A percentile compares a stretch with the other conserved stretches of the same genome.
These are phyloP conservation scores for Seminavis robusta DNA, from an alignment of 108 stramenopile genomes.

Conservation along the genomic window DNA sequence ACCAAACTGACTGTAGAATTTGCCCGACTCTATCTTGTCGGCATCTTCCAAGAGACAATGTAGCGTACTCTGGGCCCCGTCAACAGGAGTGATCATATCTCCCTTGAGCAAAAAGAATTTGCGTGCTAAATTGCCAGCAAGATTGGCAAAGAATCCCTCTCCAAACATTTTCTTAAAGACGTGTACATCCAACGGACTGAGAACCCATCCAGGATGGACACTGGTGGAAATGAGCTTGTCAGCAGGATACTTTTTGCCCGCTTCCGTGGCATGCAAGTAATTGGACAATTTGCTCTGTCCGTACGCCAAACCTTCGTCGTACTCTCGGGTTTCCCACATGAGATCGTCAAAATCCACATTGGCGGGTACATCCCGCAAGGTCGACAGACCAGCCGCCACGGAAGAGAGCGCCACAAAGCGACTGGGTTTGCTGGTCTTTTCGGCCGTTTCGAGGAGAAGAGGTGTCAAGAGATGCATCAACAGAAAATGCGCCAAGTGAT, in stretches of 20 bases:
- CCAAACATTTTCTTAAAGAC: constrained; percentile 11
- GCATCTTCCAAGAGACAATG: constrained; percentile 21
- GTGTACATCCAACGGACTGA: constrained; percentile 12
- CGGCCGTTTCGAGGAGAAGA: constrained; percentile 21
- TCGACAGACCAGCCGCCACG: not conserved
- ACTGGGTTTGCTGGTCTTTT: constrained; percentile 15
- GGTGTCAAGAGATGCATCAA: constrained; percentile 5
- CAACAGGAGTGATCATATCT: constrained; percentile 18
- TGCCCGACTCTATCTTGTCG: constrained; percentile 23
- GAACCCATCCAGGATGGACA: constrained; percentile 34
- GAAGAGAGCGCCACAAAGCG: constrained; percentile 25
- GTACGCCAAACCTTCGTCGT: constrained; percentile 8
- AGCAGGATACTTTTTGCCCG: constrained; percentile 12
- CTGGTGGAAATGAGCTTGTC: constrained; percentile 20
- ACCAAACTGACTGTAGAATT: constrained; percentile 26
- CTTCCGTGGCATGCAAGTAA: constrained; percentile 24
- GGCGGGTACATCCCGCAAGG: not conserved
- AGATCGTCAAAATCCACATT: constrained; percentile 28
- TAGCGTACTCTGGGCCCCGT: constrained; percentile 21
- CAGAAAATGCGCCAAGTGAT: constrained; percentile 36
- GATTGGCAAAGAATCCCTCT: not conserved
- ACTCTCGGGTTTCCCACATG: constrained; percentile 17
- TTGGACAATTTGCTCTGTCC: constrained; percentile 24
- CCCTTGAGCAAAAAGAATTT: constrained; percentile 10
- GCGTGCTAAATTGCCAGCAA: not conserved